Base-by-base conservation (phyloP, 2,329 filamentous ascomycete genomes). In the Lasiodiplodia hormozganensis region DNA sequence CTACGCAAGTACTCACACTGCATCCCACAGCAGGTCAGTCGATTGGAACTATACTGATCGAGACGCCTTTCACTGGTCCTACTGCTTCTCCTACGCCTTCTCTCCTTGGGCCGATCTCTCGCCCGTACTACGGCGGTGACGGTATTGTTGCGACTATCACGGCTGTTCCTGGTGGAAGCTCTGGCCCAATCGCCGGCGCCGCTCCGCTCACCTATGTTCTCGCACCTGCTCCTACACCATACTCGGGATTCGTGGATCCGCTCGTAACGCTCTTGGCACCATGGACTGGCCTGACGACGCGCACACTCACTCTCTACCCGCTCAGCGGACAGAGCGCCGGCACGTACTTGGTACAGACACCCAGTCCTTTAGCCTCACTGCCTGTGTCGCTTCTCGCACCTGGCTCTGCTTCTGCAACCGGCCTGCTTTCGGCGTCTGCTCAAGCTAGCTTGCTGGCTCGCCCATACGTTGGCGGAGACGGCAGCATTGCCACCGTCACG, bases 401-500 rank as follows among this genome's bases (percentile, higher is more conserved):
- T 34, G 31, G 31, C 31, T 34, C 31, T 34, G 31, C 31, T 34
- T 34, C 31, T 34, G 7, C 31, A 34, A 34, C 31, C 31, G 31
- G 31, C 31, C 31, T 34, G 31, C 31, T 34, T 34, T 34, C 31
- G 6, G 31, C 31, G 31, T 34, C 31, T 34, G 31, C 31, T 10
- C 31, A 34, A 34, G 31, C 31, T 3, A 34, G 31, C 31, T 34
- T 34, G 31, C 31, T 34, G 31, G 31, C 31, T 34, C 31, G 31
- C 31, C 31, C 31, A 10, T 34, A 34, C 31, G 31, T 34, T 31
- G 51, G 51, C 51, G 51, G 51, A 5, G 51, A 53, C 51, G 12
- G 25, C 23, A 62, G 25, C 16, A 51, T 28, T 40, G 40, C 87
- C 60, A 85, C 89, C 14, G 21, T 58, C 14, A 47, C 43, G 18